phyloP scores from a whole-genome alignment of 768 basidiomycete species.

The Coprinellus micaceus region DNA sequence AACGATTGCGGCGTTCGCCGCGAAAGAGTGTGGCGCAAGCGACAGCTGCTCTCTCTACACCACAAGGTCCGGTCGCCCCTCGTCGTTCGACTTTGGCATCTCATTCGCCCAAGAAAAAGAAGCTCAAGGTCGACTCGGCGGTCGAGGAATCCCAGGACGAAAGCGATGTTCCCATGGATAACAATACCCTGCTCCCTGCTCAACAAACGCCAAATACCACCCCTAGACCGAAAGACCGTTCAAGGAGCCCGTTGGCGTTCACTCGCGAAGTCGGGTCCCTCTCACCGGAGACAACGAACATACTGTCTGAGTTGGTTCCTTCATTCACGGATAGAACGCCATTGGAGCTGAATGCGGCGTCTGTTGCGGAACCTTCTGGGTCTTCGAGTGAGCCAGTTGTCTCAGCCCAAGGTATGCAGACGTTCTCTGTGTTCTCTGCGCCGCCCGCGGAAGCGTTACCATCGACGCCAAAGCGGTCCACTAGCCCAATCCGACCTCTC shows the following conservation, averaged over 20 bases:
- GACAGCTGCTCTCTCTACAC: constrained; percentile 12
- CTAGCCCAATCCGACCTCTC: constrained; percentile 21
- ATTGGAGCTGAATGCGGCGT: not conserved
- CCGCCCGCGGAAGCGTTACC: constrained; percentile 20
- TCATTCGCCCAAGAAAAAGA: constrained; percentile 20
- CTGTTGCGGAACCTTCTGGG: too few relatives aligned
- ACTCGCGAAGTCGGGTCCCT: constrained; percentile 49
- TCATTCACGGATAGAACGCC: constrained; percentile 8
- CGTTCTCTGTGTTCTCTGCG: constrained; percentile 18
- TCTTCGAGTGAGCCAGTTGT: constrained; percentile 1
- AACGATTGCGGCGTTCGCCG: constrained; percentile 35
- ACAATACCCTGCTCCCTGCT: constrained; percentile 10
- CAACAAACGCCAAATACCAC: constrained; percentile 13
- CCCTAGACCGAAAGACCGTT: constrained; percentile 18
- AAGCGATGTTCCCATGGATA: too few relatives aligned
- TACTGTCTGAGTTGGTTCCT: constrained; percentile 24
- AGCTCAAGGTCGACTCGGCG: constrained; percentile 14
- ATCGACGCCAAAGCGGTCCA: constrained; percentile 21
- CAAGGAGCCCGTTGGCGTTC: constrained; percentile 18
- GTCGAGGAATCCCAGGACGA: constrained; percentile 21
- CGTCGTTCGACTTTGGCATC: constrained; percentile 15
- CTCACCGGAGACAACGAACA: constrained; percentile 52
- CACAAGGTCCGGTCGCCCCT: constrained; percentile 6
- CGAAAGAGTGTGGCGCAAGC: constrained; percentile 32
- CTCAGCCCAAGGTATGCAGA: not conserved